Evolutionary conservation across 2,329 filamentous ascomycete species (phyloP), one percentile per base, ranked within the genome.

Genomic region (Capronia epimyces): DNA sequence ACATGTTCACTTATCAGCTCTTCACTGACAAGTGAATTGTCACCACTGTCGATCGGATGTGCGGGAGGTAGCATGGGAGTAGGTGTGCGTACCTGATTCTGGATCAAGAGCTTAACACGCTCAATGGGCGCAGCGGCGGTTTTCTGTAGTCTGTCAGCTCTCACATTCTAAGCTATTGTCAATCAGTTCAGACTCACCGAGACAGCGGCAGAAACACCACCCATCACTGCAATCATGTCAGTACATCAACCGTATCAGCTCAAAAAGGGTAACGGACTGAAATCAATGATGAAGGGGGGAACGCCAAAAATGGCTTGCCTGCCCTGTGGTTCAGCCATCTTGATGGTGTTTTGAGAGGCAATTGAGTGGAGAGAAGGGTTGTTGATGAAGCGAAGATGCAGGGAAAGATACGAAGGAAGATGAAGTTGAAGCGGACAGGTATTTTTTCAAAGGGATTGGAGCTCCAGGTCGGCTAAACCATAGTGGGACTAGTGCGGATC

Each of bases 61-160:
- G 29, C 7, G 31, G 39, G 18, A 36, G 37, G 22, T 12, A 18
- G 46, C 18, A 24, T 13, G 24, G 43, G 8, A 27, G 34, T 44
- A 54, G 39, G 21, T 54, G 49, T 49, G 80, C 89, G 65, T 83
- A 95, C 90, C 87, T 98, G 93, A 82, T 98, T 98, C 84, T 98
- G 93, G 81, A 98, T 94, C 72, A 98, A 88, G 73, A 98, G 93
- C 90, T 98, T 98, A 80, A 98, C 86, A 89, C 93, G 93, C 90
- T 98, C 93, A 69, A 98, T 98, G 78, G 93, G 93, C 79, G 93
- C 93, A 73, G 93, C 93, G 71, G 93, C 93, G 66, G 93, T 98
- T 89, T 98, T 98, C 58, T 61, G 39, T 20, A 21, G 16, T 6
- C 27, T 46, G 53, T 61, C 44, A 61, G 59, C 22, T 46, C 29